These are phyloP conservation scores for Xylariaceae sp. DNA, from an alignment of 2,329 filamentous ascomycete genomes.

Conservation along the genomic window DNA sequence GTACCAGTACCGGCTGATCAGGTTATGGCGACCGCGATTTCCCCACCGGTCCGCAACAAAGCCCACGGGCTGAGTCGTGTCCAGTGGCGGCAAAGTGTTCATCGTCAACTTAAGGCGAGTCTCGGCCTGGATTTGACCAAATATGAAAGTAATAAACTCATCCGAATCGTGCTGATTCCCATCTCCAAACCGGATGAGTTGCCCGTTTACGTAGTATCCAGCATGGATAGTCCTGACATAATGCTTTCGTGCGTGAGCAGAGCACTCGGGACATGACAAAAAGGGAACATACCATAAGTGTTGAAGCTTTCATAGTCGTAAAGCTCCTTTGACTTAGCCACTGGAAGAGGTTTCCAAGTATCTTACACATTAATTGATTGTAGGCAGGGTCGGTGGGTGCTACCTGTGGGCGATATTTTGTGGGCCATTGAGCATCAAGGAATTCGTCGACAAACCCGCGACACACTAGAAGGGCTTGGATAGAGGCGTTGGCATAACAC, in stretches of 20 bases:
- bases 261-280: background rate
- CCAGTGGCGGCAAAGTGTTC: constrained; percentile 11
- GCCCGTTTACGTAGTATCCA: constrained; percentile 22
- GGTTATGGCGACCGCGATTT: constrained; percentile 64
- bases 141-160: constrained; percentile 79
- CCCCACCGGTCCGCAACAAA: constrained; percentile 72
- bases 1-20: constrained; percentile 74
- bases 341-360: constrained; percentile 53
- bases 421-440: constrained; percentile 54
- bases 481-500: constrained; percentile 88
- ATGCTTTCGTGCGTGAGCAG: constrained; percentile 38
- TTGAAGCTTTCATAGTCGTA: constrained; percentile 47
- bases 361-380: constrained; percentile 55
- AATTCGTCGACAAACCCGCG: constrained; percentile 60
- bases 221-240: constrained; percentile 60
- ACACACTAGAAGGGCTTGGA: constrained; percentile 78
- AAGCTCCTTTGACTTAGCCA: constrained; percentile 52
- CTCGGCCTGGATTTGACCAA: constrained; percentile 80
- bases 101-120: constrained; percentile 56
- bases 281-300: constrained; percentile 48
- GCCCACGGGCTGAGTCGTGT: constrained; percentile 36
- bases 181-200: constrained; percentile 57
- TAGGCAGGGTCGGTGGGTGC: constrained; percentile 48
- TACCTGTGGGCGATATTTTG: constrained; percentile 65
- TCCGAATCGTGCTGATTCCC: constrained; percentile 82